phyloP scores from a whole-genome alignment of 805 yeast genomes.

The Pichia heedii region DNA sequence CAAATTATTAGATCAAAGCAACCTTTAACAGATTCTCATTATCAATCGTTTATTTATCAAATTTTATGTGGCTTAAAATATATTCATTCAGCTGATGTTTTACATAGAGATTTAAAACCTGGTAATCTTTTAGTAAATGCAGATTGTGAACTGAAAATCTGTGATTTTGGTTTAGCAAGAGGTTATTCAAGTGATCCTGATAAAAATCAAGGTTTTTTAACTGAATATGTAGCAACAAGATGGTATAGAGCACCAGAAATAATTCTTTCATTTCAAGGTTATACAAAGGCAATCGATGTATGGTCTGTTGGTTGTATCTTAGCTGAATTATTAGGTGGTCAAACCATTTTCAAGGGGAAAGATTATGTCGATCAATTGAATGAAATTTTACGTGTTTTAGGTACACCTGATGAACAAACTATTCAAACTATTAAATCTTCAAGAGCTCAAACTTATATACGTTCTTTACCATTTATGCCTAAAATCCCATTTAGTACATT shows the following conservation, averaged over 20 bases:
- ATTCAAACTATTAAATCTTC: constrained; percentile 66
- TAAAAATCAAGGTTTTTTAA: constrained; percentile 85
- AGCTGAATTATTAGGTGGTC: constrained; percentile 87
- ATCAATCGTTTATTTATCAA: constrained; percentile 88
- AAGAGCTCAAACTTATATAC: constrained; percentile 86
- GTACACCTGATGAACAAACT: constrained; percentile 81
- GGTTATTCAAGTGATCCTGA: constrained; percentile 79
- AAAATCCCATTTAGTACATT: constrained; percentile 61
- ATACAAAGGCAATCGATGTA: constrained; percentile 92
- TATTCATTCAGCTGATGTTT: constrained; percentile 90
- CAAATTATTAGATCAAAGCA: constrained; percentile 93
- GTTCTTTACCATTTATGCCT: constrained; percentile 76
- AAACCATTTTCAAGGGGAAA: constrained; percentile 87
- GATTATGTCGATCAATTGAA: constrained; percentile 94
- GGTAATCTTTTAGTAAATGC: constrained; percentile 90
- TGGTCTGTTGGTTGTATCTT: constrained; percentile 98
- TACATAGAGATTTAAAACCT: constrained; percentile 92
- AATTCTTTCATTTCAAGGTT: constrained; percentile 88
- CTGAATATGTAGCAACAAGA: constrained; percentile 96
- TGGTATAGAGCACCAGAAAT: constrained; percentile 99
- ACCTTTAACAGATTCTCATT: constrained; percentile 88
- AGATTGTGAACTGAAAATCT: constrained; percentile 91
- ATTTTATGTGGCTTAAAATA: constrained; percentile 88
- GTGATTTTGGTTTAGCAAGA: constrained; percentile 94
- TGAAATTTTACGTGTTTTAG: constrained; percentile 76